Percentiles rank a stretch among this genome's conserved stretches.
Conservation (phyloP, 345 rosid species). For the Hibiscus trionum region DNA sequence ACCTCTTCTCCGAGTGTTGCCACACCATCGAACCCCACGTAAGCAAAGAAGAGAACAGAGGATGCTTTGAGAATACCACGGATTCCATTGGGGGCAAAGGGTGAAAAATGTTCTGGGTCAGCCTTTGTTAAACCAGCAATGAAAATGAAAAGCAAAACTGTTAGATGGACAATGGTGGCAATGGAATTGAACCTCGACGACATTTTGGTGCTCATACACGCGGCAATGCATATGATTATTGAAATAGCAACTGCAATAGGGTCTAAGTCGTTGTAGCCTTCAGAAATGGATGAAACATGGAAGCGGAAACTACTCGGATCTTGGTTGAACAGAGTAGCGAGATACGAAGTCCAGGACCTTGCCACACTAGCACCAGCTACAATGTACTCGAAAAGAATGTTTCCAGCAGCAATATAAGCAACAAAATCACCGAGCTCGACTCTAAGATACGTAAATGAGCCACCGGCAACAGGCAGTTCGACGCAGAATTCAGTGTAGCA, state of each 20-base stretch:
- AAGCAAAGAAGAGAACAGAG: constrained; percentile 57
- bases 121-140: constrained; percentile 42
- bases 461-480: constrained; percentile 55
- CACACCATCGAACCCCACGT: constrained; percentile 54
- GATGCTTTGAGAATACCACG: constrained; percentile 45
- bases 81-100: constrained; percentile 43
- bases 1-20: constrained; percentile 63
- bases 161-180: constrained; percentile 40
- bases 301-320: constrained; percentile 44
- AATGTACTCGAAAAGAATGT: constrained; percentile 67
- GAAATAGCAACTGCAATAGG: constrained; percentile 42
- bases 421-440: constrained; percentile 80
- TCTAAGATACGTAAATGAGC: constrained; percentile 51
- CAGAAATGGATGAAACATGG: constrained; percentile 24
- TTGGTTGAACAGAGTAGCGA: constrained; percentile 64
- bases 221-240: constrained; percentile 21
- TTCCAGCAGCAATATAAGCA: constrained; percentile 76
- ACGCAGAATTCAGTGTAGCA: constrained; percentile 52
- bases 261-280: constrained; percentile 40
- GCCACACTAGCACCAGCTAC: constrained; percentile 74
- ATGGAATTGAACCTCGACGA: constrained; percentile 54
- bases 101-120: constrained; percentile 25
- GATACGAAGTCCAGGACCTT: constrained; percentile 79
- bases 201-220: constrained; percentile 43
- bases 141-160: constrained; percentile 42